Percentiles rank a stretch among this genome's conserved stretches.
Evolutionary conservation across 1,284 basidiomycete genomes (phyloP).

Genomic region (Malassezia nana): DNA sequence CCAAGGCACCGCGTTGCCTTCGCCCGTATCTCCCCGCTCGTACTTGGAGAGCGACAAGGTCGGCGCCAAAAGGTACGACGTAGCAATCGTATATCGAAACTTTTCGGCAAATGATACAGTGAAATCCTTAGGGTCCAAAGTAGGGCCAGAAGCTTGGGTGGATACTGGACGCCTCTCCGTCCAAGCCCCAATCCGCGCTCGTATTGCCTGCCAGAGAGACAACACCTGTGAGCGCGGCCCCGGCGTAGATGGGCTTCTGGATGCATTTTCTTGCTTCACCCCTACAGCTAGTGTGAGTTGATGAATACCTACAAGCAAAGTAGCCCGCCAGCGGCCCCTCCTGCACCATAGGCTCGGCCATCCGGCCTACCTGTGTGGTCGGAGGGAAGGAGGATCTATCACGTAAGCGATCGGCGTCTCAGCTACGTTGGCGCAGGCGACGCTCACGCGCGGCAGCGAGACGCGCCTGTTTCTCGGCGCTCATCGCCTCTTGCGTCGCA

Average conservation of each 20-base stretch:
- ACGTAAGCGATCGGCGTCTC: neutral
- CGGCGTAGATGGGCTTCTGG: neutral
- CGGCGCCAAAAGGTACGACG: slow-evolving; percentile 40
- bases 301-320: slow-evolving; percentile 11
- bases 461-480: slow-evolving; percentile 14
- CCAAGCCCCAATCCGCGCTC: neutral
- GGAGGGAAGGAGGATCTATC: neutral
- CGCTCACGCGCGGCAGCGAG: slow-evolving; percentile 15
- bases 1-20: neutral
- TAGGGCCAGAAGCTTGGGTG: neutral
- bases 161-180: neutral
- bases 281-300: neutral
- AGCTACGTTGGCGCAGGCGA: slow-evolving; percentile 11
- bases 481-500: neutral
- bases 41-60: slow-evolving; percentile 44
- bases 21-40: slow-evolving; percentile 14
- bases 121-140: neutral
- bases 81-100: slow-evolving; percentile 43
- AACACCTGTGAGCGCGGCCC: neutral
- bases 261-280: neutral
- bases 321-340: slow-evolving; percentile 27
- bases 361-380: slow-evolving; percentile 2
- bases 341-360: slow-evolving; percentile 30
- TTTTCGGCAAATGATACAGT: slow-evolving; percentile 27
- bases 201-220: neutral